phyloP scores from a whole-genome alignment of 352 stramenopile species.

The Phytophthora cryptogea region DNA sequence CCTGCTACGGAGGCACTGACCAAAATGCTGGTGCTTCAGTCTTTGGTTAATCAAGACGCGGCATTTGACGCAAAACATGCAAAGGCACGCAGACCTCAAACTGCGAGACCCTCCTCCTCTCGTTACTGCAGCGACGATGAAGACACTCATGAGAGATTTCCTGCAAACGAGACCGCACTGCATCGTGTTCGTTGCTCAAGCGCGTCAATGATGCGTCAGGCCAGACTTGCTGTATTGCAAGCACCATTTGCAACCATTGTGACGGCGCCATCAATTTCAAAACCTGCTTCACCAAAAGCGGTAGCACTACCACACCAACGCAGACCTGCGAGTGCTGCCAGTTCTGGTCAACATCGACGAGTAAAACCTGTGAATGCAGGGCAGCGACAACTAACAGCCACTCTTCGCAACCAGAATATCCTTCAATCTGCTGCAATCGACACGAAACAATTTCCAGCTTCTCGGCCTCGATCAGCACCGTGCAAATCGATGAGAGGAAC shows the following conservation, averaged over 20 bases:
- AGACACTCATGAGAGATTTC: neutral
- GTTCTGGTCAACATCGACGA: neutral
- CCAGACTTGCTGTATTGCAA: conserved; percentile 47
- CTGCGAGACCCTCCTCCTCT: conserved; percentile 5
- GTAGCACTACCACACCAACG: neutral
- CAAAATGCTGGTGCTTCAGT: conserved; percentile 35
- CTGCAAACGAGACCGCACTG: neutral
- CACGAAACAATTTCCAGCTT: conserved; percentile 9
- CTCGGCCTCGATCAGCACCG: conserved; percentile 26
- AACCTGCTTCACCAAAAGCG: neutral
- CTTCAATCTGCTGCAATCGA: neutral
- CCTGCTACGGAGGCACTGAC: conserved; percentile 25
- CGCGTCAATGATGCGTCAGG: conserved; percentile 51
- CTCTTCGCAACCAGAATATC: conserved; percentile 6
- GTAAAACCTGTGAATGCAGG: conserved; percentile 9
- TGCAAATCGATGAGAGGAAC: conserved; percentile 13
- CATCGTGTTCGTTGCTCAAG: conserved; percentile 43
- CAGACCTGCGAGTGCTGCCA: conserved; percentile 19
- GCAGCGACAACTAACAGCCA: conserved; percentile 12
- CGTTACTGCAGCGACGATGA: neutral
- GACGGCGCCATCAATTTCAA: neutral
- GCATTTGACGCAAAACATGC: conserved; percentile 9
- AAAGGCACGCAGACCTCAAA: conserved; percentile 16
- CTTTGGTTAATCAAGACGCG: conserved; percentile 31
- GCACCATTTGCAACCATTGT: conserved; percentile 8